Percentiles rank a stretch among this genome's conserved stretches.
Evolutionary conservation across 2,329 filamentous ascomycete genomes (phyloP).

Genomic region (Colletotrichum gigasporum): DNA sequence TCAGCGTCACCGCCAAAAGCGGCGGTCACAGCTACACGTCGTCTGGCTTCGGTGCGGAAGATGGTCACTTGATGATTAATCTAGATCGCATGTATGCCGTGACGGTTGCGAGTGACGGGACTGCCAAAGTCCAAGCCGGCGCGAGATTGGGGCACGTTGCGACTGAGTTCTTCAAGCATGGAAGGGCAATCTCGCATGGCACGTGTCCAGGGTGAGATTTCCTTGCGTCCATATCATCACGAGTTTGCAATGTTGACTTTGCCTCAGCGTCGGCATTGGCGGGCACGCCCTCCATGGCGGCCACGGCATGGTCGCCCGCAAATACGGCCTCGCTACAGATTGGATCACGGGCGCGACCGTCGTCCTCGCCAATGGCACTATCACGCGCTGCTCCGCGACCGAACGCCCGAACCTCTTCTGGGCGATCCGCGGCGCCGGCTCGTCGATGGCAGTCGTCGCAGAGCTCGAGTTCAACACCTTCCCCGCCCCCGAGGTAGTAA

Average conservation of each 20-base stretch:
- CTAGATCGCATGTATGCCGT: conserved; percentile 56
- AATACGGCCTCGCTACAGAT: conserved; percentile 42
- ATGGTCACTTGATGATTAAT: conserved; percentile 58
- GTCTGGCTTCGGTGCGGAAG: conserved; percentile 56
- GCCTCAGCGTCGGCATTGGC: conserved; percentile 47
- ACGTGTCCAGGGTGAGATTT: conserved; percentile 58
- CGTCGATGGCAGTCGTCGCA: conserved; percentile 51
- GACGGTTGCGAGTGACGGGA: conserved; percentile 47
- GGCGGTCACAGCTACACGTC: conserved; percentile 63
- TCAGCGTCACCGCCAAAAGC: conserved; percentile 59
- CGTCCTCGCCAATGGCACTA: conserved; percentile 46
- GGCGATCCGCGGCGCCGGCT: conserved; percentile 52
- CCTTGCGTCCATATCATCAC: fast-evolving
- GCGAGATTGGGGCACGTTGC: conserved; percentile 59
- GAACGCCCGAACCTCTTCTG: conserved; percentile 52
- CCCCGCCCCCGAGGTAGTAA: conserved; percentile 42
- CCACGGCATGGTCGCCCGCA: conserved; percentile 37
- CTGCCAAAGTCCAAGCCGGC: conserved; percentile 56
- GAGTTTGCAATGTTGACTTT: neutral
- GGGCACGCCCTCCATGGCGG: conserved; percentile 56
- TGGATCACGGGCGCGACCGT: conserved; percentile 46
- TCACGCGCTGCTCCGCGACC: conserved; percentile 42
- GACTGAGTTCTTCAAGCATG: conserved; percentile 48
- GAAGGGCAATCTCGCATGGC: conserved; percentile 56
- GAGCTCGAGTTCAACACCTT: conserved; percentile 51